Conservation (phyloP, 768 basidiomycete genomes). For the Tremella yokohamensis region DNA sequence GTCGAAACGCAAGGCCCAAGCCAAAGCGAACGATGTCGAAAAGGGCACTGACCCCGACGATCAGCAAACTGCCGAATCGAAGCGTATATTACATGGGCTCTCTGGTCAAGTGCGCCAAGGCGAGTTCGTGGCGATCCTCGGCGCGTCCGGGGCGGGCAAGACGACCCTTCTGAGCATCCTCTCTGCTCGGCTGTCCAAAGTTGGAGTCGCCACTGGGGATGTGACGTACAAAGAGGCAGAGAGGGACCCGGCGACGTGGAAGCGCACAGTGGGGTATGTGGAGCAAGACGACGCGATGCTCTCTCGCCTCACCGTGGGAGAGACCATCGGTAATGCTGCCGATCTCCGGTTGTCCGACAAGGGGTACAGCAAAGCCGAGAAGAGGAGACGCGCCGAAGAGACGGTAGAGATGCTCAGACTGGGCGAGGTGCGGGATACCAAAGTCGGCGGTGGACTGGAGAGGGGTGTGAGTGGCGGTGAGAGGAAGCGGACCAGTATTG, state of each 20-base stretch:
- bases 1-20: too few relatives aligned
- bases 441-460: background rate
- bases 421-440: slow-evolving; percentile 26
- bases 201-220: slow-evolving; percentile 55
- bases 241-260: slow-evolving; percentile 52
- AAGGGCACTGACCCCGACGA: too few relatives aligned
- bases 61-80: too few relatives aligned
- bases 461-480: slow-evolving; percentile 47
- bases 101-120: slow-evolving; percentile 53
- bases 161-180: slow-evolving; percentile 50
- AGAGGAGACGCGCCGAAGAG: slow-evolving; percentile 50
- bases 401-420: slow-evolving; percentile 51
- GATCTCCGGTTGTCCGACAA: slow-evolving; percentile 52
- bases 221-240: slow-evolving; percentile 54
- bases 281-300: slow-evolving; percentile 54
- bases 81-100: slow-evolving; percentile 3
- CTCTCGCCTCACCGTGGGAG: slow-evolving; percentile 52
- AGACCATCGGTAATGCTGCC: slow-evolving; percentile 54
- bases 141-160: slow-evolving; percentile 55
- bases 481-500: slow-evolving; percentile 45
- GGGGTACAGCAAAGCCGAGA: slow-evolving; percentile 50
- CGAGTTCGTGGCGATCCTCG: slow-evolving; percentile 54
- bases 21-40: too few relatives aligned
- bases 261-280: slow-evolving; percentile 54
- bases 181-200: slow-evolving; percentile 47